Percentiles rank a stretch among this genome's conserved stretches.
These are phyloP conservation scores for Citrus unshiu DNA, from an alignment of 345 rosid genomes.

Conservation along the genomic window DNA sequence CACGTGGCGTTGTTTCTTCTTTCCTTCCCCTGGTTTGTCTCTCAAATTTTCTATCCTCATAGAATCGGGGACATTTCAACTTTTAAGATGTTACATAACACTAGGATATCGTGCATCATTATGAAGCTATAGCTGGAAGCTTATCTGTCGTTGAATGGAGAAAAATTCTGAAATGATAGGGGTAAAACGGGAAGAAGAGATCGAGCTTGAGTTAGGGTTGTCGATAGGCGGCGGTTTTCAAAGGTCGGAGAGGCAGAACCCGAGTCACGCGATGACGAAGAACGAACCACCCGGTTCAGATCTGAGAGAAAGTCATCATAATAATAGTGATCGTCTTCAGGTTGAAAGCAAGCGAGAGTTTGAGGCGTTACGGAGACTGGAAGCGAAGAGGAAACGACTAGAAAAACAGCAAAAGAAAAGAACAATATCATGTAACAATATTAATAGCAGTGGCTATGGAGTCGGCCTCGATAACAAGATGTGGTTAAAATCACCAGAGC, in stretches of 20 bases:
- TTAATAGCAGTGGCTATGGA: background rate
- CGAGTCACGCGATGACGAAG: background rate
- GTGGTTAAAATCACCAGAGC: slow-evolving; percentile 4
- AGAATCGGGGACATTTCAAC: background rate
- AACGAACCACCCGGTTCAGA: background rate
- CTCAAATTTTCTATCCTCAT: background rate
- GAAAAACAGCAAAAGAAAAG: slow-evolving; percentile 32
- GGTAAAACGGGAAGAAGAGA: slow-evolving; percentile 28
- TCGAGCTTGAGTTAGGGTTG: slow-evolving; percentile 59
- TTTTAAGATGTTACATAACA: background rate
- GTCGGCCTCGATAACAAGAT: background rate
- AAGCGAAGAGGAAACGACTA: slow-evolving; percentile 46
- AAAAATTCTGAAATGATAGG: slow-evolving; percentile 24
- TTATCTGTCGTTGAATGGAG: slow-evolving; percentile 5
- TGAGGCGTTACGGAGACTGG: slow-evolving; percentile 37
- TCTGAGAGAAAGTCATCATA: no score
- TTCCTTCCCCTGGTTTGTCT: background rate
- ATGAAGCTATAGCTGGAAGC: slow-evolving; percentile 9
- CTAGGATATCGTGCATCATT: no score
- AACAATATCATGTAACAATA: background rate
- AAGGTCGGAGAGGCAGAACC: slow-evolving; percentile 26
- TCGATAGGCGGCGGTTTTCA: slow-evolving; percentile 52
- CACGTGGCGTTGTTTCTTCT: slow-evolving; percentile 37
- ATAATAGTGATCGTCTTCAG: background rate
- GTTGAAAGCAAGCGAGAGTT: slow-evolving; percentile 26